Percentiles rank a stretch among this genome's conserved stretches.
These are phyloP conservation scores for Xylaria flabelliformis DNA, from an alignment of 495 filamentous ascomycete species.

Conservation along the genomic window DNA sequence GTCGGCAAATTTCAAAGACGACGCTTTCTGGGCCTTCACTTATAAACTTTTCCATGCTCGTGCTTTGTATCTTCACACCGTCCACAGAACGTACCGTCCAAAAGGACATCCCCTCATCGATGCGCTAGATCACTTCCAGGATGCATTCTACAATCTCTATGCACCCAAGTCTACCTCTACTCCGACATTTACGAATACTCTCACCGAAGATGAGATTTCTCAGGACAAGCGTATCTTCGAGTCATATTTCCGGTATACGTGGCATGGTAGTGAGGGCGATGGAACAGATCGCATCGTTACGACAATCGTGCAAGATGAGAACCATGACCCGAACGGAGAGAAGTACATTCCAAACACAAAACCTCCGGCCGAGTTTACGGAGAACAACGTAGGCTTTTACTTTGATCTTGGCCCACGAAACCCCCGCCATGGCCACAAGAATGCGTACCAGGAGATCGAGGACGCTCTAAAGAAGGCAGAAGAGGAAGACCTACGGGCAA, in stretches of 20 bases:
- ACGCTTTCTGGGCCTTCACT: slow-evolving; percentile 36
- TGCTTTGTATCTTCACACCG: slow-evolving; percentile 23
- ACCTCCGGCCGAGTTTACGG: neutral
- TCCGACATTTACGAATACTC: neutral
- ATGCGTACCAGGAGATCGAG: slow-evolving; percentile 20
- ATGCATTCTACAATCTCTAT: slow-evolving; percentile 17
- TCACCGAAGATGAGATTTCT: slow-evolving; percentile 15
- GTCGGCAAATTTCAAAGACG: slow-evolving; percentile 21
- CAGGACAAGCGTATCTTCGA: neutral
- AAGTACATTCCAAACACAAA: neutral
- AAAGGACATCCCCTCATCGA: neutral
- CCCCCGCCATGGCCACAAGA: slow-evolving; percentile 3
- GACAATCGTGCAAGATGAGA: neutral
- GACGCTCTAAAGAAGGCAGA: slow-evolving; percentile 3
- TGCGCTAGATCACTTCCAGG: slow-evolving; percentile 31
- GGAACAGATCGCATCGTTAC: slow-evolving; percentile 27
- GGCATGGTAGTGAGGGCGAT: slow-evolving; percentile 23
- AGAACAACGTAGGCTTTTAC: neutral
- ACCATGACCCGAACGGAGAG: neutral
- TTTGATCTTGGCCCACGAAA: neutral
- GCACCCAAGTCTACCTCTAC: neutral
- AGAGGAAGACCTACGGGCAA: neutral
- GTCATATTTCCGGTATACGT: slow-evolving; percentile 29
- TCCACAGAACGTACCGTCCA: neutral
- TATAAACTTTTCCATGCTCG: slow-evolving; percentile 36